These are phyloP conservation scores for Amanita jacksonii DNA, from an alignment of 768 basidiomycete species.

Conservation along the genomic window DNA sequence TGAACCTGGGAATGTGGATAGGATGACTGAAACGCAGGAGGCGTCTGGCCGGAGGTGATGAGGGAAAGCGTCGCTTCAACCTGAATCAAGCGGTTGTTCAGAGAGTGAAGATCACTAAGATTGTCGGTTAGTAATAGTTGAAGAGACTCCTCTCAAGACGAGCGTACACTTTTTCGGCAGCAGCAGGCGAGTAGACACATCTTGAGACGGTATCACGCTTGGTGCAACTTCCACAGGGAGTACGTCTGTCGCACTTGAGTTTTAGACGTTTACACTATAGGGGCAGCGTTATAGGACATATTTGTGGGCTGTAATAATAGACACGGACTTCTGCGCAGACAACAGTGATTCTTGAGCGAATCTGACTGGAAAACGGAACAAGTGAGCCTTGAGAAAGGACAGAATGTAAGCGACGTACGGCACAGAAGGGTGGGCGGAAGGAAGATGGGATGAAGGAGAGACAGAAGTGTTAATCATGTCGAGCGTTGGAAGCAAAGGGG, in stretches of 20 bases:
- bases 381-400: neutral
- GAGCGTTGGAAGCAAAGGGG: too few relatives aligned
- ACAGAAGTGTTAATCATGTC: too few relatives aligned
- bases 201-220: conserved; percentile 68
- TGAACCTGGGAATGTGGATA: conserved; percentile 21
- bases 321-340: conserved; percentile 65
- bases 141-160: conserved; percentile 5
- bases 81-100: conserved; percentile 70
- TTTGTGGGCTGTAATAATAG: conserved; percentile 4
- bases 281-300: too few relatives aligned
- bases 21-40: conserved; percentile 26
- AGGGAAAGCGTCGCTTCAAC: conserved; percentile 55
- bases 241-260: conserved; percentile 73
- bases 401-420: conserved; percentile 13
- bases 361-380: conserved; percentile 32
- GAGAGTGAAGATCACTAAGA: conserved; percentile 65
- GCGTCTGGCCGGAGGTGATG: conserved; percentile 30
- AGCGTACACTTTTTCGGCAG: conserved; percentile 76
- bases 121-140: neutral
- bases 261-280: conserved; percentile 85
- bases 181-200: conserved; percentile 73
- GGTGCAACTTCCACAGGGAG: conserved; percentile 67
- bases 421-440: neutral
- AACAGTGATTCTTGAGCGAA: conserved; percentile 70
- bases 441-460: too few relatives aligned